These are phyloP conservation scores for Solanum chacoense DNA, from an alignment of 305 asterid species.

Conservation along the genomic window DNA sequence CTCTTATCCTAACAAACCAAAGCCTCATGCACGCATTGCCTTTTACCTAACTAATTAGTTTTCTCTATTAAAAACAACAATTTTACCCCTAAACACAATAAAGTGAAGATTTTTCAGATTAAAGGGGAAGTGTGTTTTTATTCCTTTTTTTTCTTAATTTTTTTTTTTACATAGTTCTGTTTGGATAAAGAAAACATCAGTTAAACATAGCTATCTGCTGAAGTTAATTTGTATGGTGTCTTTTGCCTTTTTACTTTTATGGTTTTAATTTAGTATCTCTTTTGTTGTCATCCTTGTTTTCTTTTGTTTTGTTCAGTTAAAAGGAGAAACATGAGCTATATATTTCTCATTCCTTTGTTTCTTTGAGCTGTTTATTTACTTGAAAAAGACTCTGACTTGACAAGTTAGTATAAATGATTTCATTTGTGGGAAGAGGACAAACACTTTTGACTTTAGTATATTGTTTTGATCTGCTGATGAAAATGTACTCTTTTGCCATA, in stretches of 20 bases:
- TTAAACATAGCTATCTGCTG: constrained; percentile 20
- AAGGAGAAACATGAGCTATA: constrained; percentile 1
- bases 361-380: not conserved
- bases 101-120: not conserved
- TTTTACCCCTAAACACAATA: not conserved
- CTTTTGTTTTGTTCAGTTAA: not conserved
- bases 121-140: constrained; percentile 8
- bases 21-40: constrained; percentile 24
- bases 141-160: not conserved
- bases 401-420: not conserved
- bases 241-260: not conserved
- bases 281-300: not conserved
- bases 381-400: not conserved
- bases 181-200: constrained; percentile 8
- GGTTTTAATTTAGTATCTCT: not conserved
- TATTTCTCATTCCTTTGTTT: not conserved
- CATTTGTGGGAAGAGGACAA: not conserved
- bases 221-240: not conserved
- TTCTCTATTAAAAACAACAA: not conserved
- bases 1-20: constrained; percentile 9
- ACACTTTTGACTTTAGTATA: not conserved
- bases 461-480: constrained; percentile 12
- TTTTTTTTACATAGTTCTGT: not conserved
- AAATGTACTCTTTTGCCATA: not conserved
- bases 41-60: constrained; percentile 19